A percentile compares a stretch with the other conserved stretches of the same genome.
Evolutionary conservation across 108 stramenopile genomes (phyloP).

Genomic region (Chaetoceros tenuissimus): DNA sequence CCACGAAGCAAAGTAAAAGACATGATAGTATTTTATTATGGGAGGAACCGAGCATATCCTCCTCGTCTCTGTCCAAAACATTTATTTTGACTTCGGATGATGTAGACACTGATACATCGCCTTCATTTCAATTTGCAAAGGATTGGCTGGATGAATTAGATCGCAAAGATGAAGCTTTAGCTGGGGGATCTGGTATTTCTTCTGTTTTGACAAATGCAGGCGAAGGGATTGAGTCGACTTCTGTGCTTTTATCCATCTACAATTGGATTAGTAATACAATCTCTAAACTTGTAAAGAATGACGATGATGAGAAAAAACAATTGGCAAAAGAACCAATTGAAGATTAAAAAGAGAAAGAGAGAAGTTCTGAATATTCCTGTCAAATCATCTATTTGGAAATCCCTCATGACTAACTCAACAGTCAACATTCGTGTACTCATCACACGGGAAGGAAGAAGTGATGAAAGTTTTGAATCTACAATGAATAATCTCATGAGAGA

Average conservation of each 20-base stretch:
- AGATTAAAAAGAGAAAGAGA: not conserved
- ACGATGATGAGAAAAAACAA: not conserved
- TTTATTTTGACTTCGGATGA: constrained; percentile 33
- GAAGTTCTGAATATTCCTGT: constrained; percentile 33
- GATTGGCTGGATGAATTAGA: constrained; percentile 56
- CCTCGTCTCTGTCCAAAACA: constrained; percentile 39
- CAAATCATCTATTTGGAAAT: constrained; percentile 47
- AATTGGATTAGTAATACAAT: constrained; percentile 11
- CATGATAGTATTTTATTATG: constrained; percentile 43
- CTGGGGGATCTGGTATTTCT: constrained; percentile 55
- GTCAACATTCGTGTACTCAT: constrained; percentile 55
- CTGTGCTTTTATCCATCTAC: constrained; percentile 54
- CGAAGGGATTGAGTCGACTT: constrained; percentile 80
- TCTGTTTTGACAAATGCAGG: constrained; percentile 70
- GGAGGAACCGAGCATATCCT: constrained; percentile 26
- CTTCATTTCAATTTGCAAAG: constrained; percentile 40
- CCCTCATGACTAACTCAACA: constrained; percentile 53
- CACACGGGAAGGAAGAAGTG: not conserved
- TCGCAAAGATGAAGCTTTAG: constrained; percentile 34
- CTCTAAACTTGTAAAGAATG: constrained; percentile 7
- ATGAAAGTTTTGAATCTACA: not conserved
- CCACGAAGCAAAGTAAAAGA: constrained; percentile 17
- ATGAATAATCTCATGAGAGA: constrained; percentile 9
- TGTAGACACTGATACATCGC: constrained; percentile 6
- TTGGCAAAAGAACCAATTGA: constrained; percentile 11